Percentiles rank a stretch among this genome's conserved stretches.
phyloP scores from a whole-genome alignment of 1,139 yeast species.

The Candida sp. region DNA sequence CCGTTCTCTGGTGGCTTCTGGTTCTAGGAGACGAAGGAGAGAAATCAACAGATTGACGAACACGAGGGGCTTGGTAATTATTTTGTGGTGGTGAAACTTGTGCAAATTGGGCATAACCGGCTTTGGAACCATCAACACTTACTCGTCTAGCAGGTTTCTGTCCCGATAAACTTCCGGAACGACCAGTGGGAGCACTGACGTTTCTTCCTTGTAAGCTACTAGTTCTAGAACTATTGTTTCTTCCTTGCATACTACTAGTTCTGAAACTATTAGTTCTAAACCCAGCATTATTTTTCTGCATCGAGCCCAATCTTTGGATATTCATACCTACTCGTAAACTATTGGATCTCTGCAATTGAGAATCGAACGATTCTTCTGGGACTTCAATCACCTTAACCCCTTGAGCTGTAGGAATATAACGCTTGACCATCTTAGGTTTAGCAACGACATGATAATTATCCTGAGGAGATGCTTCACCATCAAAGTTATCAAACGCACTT shows the following conservation, averaged over 20 bases:
- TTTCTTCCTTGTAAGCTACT: background rate
- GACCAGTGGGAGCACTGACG: background rate
- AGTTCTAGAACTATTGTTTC: slow-evolving; percentile 2
- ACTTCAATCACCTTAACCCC: slow-evolving; percentile 49
- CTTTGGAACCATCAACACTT: background rate
- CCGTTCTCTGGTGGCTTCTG: background rate
- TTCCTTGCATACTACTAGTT: slow-evolving; percentile 6
- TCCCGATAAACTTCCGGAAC: background rate
- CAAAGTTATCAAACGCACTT: slow-evolving; percentile 20
- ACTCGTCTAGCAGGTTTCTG: background rate
- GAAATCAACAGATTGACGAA: background rate
- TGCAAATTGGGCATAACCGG: background rate
- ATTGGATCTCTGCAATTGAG: slow-evolving; percentile 40
- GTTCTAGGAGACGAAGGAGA: background rate
- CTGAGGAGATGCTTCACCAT: slow-evolving; percentile 17
- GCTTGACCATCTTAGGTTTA: slow-evolving; percentile 37
- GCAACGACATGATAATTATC: slow-evolving; percentile 12
- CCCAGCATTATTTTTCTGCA: slow-evolving; percentile 8
- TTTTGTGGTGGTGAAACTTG: background rate
- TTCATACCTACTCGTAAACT: slow-evolving; percentile 33
- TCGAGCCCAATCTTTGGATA: slow-evolving; percentile 22
- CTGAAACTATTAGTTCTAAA: slow-evolving; percentile 2
- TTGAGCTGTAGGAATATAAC: slow-evolving; percentile 46
- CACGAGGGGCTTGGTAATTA: background rate
- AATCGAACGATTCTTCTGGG: slow-evolving; percentile 34